Percentiles rank a stretch among this genome's conserved stretches.
Evolutionary conservation across 805 yeast genomes (phyloP).

Genomic region (Yarrowia sp.): DNA sequence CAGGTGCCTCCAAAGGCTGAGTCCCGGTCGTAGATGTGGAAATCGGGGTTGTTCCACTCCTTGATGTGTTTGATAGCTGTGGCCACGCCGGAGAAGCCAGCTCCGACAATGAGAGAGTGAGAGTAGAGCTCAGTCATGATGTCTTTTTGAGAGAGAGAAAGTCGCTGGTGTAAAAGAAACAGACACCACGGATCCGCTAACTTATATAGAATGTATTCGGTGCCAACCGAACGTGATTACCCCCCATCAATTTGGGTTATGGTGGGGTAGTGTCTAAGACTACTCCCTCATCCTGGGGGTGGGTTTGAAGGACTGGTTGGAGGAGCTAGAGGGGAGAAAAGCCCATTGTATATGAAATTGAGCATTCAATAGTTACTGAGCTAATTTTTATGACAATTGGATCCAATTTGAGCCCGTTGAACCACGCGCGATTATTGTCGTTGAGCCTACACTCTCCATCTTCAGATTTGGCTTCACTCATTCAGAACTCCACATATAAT

Average conservation of each 20-base stretch:
- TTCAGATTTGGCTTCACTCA: background rate
- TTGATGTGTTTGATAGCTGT: slow-evolving; percentile 27
- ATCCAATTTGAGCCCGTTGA: background rate
- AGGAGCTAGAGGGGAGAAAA: background rate
- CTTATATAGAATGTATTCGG: background rate
- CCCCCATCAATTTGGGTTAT: slow-evolving; percentile 4
- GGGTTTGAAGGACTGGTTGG: background rate
- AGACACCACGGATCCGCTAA: background rate
- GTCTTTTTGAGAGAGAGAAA: background rate
- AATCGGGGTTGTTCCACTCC: slow-evolving; percentile 27
- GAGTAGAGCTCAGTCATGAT: slow-evolving; percentile 15
- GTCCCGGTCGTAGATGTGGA: slow-evolving; percentile 27
- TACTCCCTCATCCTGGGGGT: background rate
- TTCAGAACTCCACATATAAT: background rate
- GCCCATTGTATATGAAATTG: background rate
- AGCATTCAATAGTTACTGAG: no score
- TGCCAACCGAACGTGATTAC: slow-evolving; percentile 15
- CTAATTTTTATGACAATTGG: background rate
- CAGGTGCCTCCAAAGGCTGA: slow-evolving; percentile 26
- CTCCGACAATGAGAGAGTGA: slow-evolving; percentile 27
- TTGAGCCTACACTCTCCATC: background rate
- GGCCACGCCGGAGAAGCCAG: slow-evolving; percentile 29
- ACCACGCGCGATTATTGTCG: background rate
- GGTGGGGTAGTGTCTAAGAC: slow-evolving; percentile 20
- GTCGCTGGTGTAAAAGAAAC: background rate